Evolutionary conservation across 2,329 filamentous ascomycete genomes (phyloP).

Genomic region (Sporothrix mexicana): DNA sequence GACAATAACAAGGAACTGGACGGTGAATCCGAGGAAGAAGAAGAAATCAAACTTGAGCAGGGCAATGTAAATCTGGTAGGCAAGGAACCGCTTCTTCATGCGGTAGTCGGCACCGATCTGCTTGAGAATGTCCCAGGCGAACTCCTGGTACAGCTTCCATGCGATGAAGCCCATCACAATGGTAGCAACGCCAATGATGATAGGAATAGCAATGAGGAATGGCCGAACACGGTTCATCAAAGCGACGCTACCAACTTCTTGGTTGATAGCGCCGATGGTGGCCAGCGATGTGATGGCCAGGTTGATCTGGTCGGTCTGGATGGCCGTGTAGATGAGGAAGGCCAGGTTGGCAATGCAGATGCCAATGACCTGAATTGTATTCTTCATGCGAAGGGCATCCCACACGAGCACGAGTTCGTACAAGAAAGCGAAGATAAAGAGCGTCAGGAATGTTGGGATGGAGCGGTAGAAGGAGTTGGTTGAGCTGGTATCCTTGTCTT

Average conservation of each 20-base stretch:
- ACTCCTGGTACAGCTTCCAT: conserved; percentile 97
- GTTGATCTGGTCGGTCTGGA: conserved; percentile 89
- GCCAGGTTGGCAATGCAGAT: conserved; percentile 91
- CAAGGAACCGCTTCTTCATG: conserved; percentile 95
- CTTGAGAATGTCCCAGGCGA: conserved; percentile 99
- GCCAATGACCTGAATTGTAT: conserved; percentile 98
- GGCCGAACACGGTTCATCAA: conserved; percentile 75
- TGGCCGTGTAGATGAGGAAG: conserved; percentile 87
- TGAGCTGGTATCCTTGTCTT: conserved; percentile 51
- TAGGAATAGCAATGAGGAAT: conserved; percentile 83
- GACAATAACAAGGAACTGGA: conserved; percentile 96
- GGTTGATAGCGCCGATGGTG: conserved; percentile 51
- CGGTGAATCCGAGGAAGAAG: conserved; percentile 98
- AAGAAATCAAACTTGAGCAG: conserved; percentile 99
- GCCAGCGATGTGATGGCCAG: conserved; percentile 68
- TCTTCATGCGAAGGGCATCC: conserved; percentile 92
- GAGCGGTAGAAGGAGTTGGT: conserved; percentile 66
- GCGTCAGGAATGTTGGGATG: conserved; percentile 91
- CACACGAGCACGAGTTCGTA: conserved; percentile 90
- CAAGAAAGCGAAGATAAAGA: conserved; percentile 97
- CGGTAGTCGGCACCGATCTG: conserved; percentile 96
- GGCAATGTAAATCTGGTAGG: conserved; percentile 98
- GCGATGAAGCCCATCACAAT: conserved; percentile 75
- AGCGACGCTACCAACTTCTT: conserved; percentile 41
- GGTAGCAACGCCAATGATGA: conserved; percentile 78